phyloP scores from a whole-genome alignment of 1,284 basidiomycete genomes.

The Leucoagaricus sp. region DNA sequence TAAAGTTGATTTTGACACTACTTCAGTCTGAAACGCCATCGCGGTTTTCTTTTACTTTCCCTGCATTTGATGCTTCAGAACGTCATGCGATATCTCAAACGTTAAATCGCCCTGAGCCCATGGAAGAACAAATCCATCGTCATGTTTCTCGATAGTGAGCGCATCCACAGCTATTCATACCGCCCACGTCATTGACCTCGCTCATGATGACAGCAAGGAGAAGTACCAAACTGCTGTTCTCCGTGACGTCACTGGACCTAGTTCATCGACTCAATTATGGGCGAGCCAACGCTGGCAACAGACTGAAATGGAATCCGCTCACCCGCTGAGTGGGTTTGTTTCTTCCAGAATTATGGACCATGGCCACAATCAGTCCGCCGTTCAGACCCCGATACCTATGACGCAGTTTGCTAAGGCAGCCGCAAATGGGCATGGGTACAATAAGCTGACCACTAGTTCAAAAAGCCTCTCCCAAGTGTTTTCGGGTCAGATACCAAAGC shows the following conservation, averaged over 20 bases:
- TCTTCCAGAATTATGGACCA: slow-evolving; percentile 4
- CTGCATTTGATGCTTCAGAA: slow-evolving; percentile 35
- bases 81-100: slow-evolving; percentile 40
- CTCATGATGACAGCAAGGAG: neutral
- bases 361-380: neutral
- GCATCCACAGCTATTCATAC: neutral
- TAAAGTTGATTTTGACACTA: slow-evolving; percentile 11
- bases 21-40: slow-evolving; percentile 14
- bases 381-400: neutral
- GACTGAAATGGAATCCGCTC: neutral
- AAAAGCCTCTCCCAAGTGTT: neutral
- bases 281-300: too few relatives aligned
- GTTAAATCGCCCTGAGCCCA: slow-evolving; percentile 38
- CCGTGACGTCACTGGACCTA: neutral
- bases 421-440: neutral
- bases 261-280: too few relatives aligned
- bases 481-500: neutral
- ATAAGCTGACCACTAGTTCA: neutral
- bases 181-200: neutral
- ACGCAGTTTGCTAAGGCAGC: neutral
- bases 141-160: slow-evolving; percentile 49
- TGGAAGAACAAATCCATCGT: slow-evolving; percentile 41
- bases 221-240: slow-evolving; percentile 2
- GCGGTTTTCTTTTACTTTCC: slow-evolving; percentile 33
- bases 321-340: neutral